phyloP scores from a whole-genome alignment of 2,329 filamentous ascomycete species.

The Verticillium nonalfalfae region DNA sequence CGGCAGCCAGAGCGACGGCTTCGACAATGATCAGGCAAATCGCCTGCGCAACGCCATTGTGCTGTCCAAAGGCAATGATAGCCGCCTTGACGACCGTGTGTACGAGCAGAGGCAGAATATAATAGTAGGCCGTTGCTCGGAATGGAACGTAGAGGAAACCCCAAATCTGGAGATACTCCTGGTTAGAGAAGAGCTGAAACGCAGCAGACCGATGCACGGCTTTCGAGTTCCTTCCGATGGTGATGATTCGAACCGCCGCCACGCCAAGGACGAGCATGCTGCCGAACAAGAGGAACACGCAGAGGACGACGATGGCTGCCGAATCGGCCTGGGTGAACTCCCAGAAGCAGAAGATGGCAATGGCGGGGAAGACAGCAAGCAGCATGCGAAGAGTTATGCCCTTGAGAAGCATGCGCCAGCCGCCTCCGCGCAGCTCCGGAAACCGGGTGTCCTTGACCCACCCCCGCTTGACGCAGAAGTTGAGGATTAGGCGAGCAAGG shows the following conservation, averaged over 20 bases:
- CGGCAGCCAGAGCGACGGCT: conserved; percentile 66
- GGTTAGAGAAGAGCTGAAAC: conserved; percentile 94
- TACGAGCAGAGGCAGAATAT: conserved; percentile 70
- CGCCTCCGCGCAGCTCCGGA: conserved; percentile 78
- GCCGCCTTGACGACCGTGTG: conserved; percentile 79
- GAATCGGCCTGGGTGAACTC: conserved; percentile 86
- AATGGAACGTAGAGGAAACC: conserved; percentile 97
- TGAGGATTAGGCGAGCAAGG: conserved; percentile 66
- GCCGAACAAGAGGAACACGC: conserved; percentile 72
- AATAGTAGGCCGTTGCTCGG: conserved; percentile 93
- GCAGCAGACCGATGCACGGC: conserved; percentile 92
- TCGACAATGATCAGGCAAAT: conserved; percentile 81
- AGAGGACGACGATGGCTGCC: conserved; percentile 76
- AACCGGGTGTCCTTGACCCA: conserved; percentile 64
- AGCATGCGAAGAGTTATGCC: conserved; percentile 89
- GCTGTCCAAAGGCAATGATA: conserved; percentile 79
- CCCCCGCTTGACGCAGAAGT: conserved; percentile 65
- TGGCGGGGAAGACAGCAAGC: conserved; percentile 86
- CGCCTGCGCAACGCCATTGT: conserved; percentile 65
- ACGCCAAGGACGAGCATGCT: conserved; percentile 73
- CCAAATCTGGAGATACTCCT: conserved; percentile 93
- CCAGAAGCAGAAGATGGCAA: conserved; percentile 87
- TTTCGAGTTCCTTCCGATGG: conserved; percentile 81
- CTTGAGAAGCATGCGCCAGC: conserved; percentile 88
- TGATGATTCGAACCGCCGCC: conserved; percentile 86